A percentile compares a stretch with the other conserved stretches of the same genome.
phyloP scores from a whole-genome alignment of 192 early-diverging fungal genomes.

The Rhizophagus clarus region DNA sequence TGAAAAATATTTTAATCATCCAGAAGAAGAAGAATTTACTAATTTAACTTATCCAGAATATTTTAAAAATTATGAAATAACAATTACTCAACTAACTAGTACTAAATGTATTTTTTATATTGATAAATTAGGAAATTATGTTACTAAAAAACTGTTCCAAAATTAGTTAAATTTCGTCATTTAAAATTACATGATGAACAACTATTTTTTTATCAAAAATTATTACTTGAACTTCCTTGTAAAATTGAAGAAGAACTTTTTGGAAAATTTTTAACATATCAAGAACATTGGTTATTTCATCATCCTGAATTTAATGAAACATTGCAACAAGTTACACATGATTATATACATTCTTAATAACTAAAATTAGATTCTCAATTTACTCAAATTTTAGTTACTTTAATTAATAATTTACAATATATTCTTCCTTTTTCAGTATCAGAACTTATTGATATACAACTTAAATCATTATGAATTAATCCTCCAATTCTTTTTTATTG shows the following conservation, averaged over 20 bases:
- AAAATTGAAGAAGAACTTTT: not conserved
- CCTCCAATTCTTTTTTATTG: too few species aligned
- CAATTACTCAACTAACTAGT: not conserved
- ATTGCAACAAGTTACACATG: not conserved
- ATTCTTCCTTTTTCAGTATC: too few species aligned
- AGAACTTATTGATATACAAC: too few species aligned
- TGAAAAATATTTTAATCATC: constrained; percentile 4
- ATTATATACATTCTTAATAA: not conserved
- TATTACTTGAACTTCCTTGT: not conserved
- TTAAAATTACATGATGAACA: not conserved
- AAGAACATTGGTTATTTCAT: not conserved
- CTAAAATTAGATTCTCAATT: not conserved
- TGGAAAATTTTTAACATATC: not conserved
- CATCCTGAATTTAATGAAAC: not conserved
- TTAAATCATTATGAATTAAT: too few species aligned
- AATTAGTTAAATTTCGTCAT: not conserved
- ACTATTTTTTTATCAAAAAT: constrained; percentile 13
- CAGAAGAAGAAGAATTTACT: not conserved
- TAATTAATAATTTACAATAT: too few species aligned
- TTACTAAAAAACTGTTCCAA: not conserved
- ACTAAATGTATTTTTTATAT: not conserved
- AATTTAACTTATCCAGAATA: not conserved
- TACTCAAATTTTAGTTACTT: too few species aligned
- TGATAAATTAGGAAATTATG: not conserved
- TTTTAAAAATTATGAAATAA: not conserved